Percentiles rank a stretch among this genome's conserved stretches.
These are phyloP conservation scores for Fusarium piperis DNA, from an alignment of 2,329 filamentous ascomycete species.

Conservation along the genomic window DNA sequence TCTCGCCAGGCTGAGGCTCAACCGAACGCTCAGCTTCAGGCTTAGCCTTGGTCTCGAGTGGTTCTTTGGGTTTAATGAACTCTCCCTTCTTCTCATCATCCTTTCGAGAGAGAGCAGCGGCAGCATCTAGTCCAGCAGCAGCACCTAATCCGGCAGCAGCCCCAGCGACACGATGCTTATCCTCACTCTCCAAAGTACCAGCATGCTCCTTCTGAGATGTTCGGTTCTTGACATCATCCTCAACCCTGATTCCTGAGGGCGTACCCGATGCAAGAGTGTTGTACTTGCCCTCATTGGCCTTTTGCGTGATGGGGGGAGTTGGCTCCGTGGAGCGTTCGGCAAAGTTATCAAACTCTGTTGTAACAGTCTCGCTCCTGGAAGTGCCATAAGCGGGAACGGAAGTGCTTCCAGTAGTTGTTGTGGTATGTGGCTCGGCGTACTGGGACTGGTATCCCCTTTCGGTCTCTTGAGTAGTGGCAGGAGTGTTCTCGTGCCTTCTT, in stretches of 20 bases:
- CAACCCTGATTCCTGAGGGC: slow-evolving; percentile 23
- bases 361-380: not conserved
- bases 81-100: not conserved
- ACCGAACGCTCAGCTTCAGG: not conserved
- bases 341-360: not conserved
- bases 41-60: not conserved
- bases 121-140: not conserved
- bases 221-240: not conserved
- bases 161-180: not conserved
- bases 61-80: not conserved
- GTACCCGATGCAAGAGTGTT: slow-evolving; percentile 34
- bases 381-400: not conserved
- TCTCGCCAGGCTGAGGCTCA: not conserved
- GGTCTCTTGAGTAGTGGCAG: not conserved
- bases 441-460: not conserved
- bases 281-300: slow-evolving; percentile 34
- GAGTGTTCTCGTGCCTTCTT: not conserved
- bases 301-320: not conserved
- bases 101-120: not conserved
- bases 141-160: not conserved
- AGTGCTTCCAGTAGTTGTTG: not conserved
- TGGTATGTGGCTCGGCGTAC: not conserved
- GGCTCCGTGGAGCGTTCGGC: not conserved
- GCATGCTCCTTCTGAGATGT: not conserved
- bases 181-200: not conserved